phyloP scores from a whole-genome alignment of 2,329 filamentous ascomycete species.

The Hymenoscyphus occultus region DNA sequence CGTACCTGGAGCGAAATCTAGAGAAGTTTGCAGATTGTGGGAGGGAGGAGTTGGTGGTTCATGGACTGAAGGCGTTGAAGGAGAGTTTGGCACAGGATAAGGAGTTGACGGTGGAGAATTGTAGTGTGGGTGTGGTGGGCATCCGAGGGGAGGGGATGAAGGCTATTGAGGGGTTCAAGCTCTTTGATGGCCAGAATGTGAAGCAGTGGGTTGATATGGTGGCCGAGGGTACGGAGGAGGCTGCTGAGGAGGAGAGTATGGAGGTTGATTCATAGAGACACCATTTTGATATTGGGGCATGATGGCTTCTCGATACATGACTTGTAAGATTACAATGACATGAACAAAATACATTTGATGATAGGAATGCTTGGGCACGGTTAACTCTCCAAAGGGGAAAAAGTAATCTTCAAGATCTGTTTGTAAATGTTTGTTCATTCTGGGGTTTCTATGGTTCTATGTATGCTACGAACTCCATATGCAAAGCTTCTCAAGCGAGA shows the following conservation, averaged over 20 bases:
- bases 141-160: slow-evolving; percentile 49
- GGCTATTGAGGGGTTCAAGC: slow-evolving; percentile 75
- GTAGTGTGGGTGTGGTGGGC: slow-evolving; percentile 83
- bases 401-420: not conserved
- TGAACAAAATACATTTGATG: slow-evolving; percentile 16
- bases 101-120: slow-evolving; percentile 96
- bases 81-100: slow-evolving; percentile 96
- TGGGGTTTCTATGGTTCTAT: not conserved
- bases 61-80: slow-evolving; percentile 88
- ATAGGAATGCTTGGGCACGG: slow-evolving; percentile 3
- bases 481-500: not conserved
- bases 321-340: slow-evolving; percentile 22
- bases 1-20: slow-evolving; percentile 90
- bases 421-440: not conserved
- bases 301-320: slow-evolving; percentile 8
- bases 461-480: not conserved
- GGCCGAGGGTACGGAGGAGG: slow-evolving; percentile 52
- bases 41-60: slow-evolving; percentile 83
- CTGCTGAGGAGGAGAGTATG: slow-evolving; percentile 45
- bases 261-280: slow-evolving; percentile 42
- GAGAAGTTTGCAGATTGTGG: slow-evolving; percentile 74
- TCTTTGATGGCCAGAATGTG: slow-evolving; percentile 87
- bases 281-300: not conserved
- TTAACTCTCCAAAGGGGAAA: not conserved
- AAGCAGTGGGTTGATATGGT: slow-evolving; percentile 80